Evolutionary conservation across 2,329 filamentous ascomycete species (phyloP).

Genomic region (Phoma herbarum): DNA sequence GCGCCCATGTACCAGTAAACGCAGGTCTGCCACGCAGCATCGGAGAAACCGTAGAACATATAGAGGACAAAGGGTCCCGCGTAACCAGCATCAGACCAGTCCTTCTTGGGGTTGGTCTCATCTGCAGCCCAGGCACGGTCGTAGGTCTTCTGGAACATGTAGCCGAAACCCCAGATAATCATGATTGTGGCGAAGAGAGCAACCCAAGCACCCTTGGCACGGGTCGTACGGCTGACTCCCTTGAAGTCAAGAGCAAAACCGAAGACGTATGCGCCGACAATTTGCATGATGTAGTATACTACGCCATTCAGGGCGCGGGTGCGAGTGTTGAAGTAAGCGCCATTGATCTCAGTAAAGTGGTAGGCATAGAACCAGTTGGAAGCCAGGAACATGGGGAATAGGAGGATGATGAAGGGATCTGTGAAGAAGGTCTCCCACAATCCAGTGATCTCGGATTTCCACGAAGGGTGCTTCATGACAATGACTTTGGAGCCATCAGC

Average conservation of each 20-base stretch:
- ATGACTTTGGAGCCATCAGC: conserved; percentile 81
- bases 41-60: conserved; percentile 89
- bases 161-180: conserved; percentile 83
- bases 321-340: conserved; percentile 74
- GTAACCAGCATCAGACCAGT: conserved; percentile 75
- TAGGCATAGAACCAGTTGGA: conserved; percentile 85
- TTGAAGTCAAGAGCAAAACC: conserved; percentile 73
- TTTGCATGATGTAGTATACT: conserved; percentile 82
- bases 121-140: conserved; percentile 50
- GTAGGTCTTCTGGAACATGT: conserved; percentile 75
- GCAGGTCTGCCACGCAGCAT: conserved; percentile 88
- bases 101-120: conserved; percentile 54
- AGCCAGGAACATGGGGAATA: conserved; percentile 84
- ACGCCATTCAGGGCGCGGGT: conserved; percentile 79
- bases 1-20: conserved; percentile 98
- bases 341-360: conserved; percentile 78
- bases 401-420: conserved; percentile 76
- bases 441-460: conserved; percentile 79
- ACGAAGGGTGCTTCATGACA: conserved; percentile 89
- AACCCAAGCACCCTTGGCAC: conserved; percentile 71
- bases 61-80: conserved; percentile 86
- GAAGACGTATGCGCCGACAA: conserved; percentile 76
- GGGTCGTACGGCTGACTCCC: conserved; percentile 67
- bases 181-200: conserved; percentile 75
- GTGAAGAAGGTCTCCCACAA: conserved; percentile 75